Evolutionary conservation across 2,329 filamentous ascomycete species (phyloP).

Genomic region (Mycosphaerella sp.): DNA sequence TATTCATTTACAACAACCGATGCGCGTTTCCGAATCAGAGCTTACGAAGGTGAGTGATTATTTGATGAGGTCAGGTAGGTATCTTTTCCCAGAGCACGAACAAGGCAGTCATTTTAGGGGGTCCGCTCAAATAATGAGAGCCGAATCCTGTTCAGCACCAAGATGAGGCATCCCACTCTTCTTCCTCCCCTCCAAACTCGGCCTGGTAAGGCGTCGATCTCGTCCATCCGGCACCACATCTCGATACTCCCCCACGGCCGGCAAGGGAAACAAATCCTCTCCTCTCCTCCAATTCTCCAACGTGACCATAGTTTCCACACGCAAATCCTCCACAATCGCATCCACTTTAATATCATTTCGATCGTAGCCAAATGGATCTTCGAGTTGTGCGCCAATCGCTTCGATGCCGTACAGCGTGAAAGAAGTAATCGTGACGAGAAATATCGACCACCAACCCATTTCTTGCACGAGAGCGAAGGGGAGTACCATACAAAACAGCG

Average conservation of each 20-base stretch:
- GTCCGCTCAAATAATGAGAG: not conserved
- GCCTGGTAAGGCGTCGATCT: not conserved
- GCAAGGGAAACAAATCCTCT: slow-evolving; percentile 26
- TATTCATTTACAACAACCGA: too few species aligned
- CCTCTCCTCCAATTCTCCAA: slow-evolving; percentile 51
- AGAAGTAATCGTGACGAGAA: slow-evolving; percentile 53
- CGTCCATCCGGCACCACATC: slow-evolving; percentile 14
- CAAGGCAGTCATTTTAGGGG: too few species aligned
- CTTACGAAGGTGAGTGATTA: too few species aligned
- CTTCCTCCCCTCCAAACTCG: slow-evolving; percentile 4
- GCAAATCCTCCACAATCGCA: slow-evolving; percentile 55
- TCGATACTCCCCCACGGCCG: not conserved
- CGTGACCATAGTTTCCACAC: slow-evolving; percentile 52
- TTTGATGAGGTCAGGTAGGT: too few species aligned
- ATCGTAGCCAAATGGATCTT: slow-evolving; percentile 61
- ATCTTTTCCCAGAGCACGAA: too few species aligned
- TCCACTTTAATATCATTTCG: slow-evolving; percentile 64
- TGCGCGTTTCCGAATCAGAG: too few species aligned
- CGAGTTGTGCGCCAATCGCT: slow-evolving; percentile 56
- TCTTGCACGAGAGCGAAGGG: slow-evolving; percentile 59
- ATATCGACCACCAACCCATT: slow-evolving; percentile 57
- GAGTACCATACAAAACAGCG: slow-evolving; percentile 53
- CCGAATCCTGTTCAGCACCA: not conserved
- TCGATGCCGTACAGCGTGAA: slow-evolving; percentile 61
- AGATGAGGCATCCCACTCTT: not conserved